A percentile compares a stretch with the other conserved stretches of the same genome.
Conservation (phyloP, 2,329 filamentous ascomycete species). For the Cordyceps militaris region DNA sequence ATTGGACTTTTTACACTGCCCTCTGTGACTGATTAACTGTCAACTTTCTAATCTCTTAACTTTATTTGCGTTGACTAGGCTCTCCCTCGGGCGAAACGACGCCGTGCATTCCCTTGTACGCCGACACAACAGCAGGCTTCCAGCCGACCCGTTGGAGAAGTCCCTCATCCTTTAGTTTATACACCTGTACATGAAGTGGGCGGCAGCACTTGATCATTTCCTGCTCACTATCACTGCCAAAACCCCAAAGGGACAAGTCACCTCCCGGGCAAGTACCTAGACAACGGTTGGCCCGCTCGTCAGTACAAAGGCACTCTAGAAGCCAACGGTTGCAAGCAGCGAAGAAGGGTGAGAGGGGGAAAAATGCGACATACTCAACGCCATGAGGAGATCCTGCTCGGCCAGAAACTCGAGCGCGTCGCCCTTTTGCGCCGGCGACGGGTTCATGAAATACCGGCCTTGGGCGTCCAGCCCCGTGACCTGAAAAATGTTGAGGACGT, state of each 20-base stretch:
- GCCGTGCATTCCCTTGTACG: slow-evolving; percentile 61
- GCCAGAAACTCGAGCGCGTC: slow-evolving; percentile 72
- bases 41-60: background rate
- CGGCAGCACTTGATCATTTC: slow-evolving; percentile 66
- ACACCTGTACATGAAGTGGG: slow-evolving; percentile 69
- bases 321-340: background rate
- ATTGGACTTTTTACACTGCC: background rate
- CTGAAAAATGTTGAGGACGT: slow-evolving; percentile 82
- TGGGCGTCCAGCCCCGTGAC: slow-evolving; percentile 68
- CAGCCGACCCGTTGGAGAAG: slow-evolving; percentile 50
- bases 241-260: slow-evolving; percentile 76
- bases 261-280: slow-evolving; percentile 68
- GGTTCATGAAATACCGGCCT: slow-evolving; percentile 71
- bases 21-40: background rate
- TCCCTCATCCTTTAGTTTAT: slow-evolving; percentile 47
- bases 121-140: slow-evolving; percentile 52
- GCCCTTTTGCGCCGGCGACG: slow-evolving; percentile 46
- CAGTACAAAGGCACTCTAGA: slow-evolving; percentile 22
- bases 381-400: slow-evolving; percentile 65
- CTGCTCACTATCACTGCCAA: slow-evolving; percentile 59
- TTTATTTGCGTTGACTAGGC: slow-evolving; percentile 5
- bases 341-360: background rate
- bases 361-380: slow-evolving; percentile 36
- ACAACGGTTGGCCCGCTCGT: slow-evolving; percentile 21
- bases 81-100: slow-evolving; percentile 32